A percentile compares a stretch with the other conserved stretches of the same genome.
Evolutionary conservation across 78 protist species (phyloP).

Genomic region (Goniomonas avonlea): DNA sequence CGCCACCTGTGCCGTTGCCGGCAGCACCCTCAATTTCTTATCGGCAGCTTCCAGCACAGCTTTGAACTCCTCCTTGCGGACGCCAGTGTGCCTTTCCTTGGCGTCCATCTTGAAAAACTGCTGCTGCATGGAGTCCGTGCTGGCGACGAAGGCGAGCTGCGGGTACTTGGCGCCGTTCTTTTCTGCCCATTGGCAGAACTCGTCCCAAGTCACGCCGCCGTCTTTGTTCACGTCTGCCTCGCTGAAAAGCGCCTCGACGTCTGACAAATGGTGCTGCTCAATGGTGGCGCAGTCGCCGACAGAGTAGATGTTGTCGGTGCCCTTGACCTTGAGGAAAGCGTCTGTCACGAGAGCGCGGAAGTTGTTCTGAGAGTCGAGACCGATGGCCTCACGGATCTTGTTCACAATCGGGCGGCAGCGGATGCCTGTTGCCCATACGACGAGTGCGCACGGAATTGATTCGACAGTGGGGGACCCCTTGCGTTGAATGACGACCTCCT

Average conservation of each 20-base stretch:
- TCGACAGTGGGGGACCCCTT: not conserved
- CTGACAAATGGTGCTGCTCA: not conserved
- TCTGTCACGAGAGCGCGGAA: constrained; percentile 15
- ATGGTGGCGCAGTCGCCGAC: constrained; percentile 33
- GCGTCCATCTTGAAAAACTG: not conserved
- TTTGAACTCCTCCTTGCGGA: too few relatives aligned
- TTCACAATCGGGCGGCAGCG: constrained; percentile 3
- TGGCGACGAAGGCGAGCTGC: not conserved
- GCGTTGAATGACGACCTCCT: constrained; percentile 9
- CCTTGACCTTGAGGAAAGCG: not conserved
- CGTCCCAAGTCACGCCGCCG: not conserved
- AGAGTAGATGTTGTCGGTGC: not conserved
- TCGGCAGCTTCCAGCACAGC: not conserved
- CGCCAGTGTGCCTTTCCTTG: not conserved
- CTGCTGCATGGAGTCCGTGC: not conserved
- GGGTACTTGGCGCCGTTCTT: not conserved
- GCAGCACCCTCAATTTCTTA: not conserved
- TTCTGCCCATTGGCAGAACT: not conserved
- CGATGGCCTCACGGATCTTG: constrained; percentile 12
- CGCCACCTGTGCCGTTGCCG: constrained; percentile 14
- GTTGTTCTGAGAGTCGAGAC: constrained; percentile 11
- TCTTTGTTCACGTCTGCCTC: not conserved
- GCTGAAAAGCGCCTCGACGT: not conserved
- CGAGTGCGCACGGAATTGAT: not conserved
- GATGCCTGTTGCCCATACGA: constrained; percentile 26